phyloP scores from a whole-genome alignment of 164 flowering plant genomes.

The Liriodendron chinense region DNA sequence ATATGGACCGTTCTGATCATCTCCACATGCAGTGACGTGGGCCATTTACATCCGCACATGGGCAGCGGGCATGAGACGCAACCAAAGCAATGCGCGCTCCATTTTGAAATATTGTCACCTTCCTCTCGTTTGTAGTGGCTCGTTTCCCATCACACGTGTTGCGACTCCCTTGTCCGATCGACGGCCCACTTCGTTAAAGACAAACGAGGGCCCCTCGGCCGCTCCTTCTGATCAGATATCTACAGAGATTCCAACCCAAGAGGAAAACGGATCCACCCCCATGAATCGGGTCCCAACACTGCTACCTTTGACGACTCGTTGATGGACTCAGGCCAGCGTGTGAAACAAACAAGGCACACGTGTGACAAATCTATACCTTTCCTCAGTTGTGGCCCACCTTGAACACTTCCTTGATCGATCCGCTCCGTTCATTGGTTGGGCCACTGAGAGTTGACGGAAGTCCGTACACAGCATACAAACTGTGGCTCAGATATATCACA shows the following conservation, averaged over 20 bases:
- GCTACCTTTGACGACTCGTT: not conserved
- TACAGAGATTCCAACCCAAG: constrained; percentile 3
- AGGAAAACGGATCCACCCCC: not conserved
- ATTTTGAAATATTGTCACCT: not conserved
- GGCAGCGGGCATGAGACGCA: not conserved
- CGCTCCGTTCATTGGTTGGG: no score
- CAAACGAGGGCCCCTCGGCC: not conserved
- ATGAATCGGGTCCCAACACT: no score
- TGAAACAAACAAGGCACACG: no score
- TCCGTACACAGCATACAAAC: not conserved
- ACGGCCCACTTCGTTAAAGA: not conserved
- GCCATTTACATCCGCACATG: not conserved
- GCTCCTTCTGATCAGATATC: not conserved
- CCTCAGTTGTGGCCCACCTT: no score
- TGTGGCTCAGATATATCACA: not conserved
- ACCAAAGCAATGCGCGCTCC: not conserved
- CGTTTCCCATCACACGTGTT: not conserved
- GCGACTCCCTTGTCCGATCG: constrained; percentile 4
- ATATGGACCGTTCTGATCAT: not conserved
- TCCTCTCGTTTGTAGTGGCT: not conserved
- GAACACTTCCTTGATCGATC: no score
- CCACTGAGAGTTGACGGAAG: no score
- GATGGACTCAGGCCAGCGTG: no score
- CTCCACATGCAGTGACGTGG: not conserved
- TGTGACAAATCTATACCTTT: no score